A percentile compares a stretch with the other conserved stretches of the same genome.
phyloP scores from a whole-genome alignment of 78 protist genomes.

The Polysphondylium violaceum region DNA sequence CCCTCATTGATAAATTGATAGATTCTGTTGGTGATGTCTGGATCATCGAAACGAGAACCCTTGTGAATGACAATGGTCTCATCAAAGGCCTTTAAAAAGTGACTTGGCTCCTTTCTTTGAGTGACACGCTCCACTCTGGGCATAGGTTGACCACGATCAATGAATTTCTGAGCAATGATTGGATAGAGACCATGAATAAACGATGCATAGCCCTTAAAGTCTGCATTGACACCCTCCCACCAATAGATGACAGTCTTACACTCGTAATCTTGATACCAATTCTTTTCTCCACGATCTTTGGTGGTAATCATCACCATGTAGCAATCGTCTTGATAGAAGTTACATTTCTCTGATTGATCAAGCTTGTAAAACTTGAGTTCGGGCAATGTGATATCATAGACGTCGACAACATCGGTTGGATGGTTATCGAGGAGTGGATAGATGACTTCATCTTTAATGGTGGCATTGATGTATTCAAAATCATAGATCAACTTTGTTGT shows the following conservation, averaged over 20 bases:
- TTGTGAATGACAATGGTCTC: constrained; percentile 38
- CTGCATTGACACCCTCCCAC: constrained; percentile 72
- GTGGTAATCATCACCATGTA: constrained; percentile 40
- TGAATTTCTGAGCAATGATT: constrained; percentile 39
- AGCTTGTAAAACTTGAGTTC: constrained; percentile 42
- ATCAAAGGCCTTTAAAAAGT: constrained; percentile 14
- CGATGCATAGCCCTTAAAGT: constrained; percentile 29
- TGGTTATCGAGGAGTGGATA: neutral
- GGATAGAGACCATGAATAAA: constrained; percentile 60
- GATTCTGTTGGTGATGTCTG: constrained; percentile 27
- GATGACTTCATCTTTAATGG: neutral
- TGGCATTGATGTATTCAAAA: neutral
- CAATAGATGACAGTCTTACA: constrained; percentile 42
- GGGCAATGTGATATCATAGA: constrained; percentile 41
- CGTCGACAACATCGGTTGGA: constrained; percentile 5
- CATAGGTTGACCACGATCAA: constrained; percentile 41
- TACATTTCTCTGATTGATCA: constrained; percentile 4
- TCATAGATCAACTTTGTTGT: neutral
- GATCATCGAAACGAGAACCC: constrained; percentile 60
- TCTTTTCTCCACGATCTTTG: neutral
- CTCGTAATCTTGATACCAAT: neutral
- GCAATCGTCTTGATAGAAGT: constrained; percentile 33
- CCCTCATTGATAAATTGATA: constrained; percentile 17
- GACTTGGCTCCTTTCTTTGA: constrained; percentile 51
- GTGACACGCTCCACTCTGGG: constrained; percentile 10